Conservation (phyloP, 257 asterid species). For the Solanum appendiculatum region DNA sequence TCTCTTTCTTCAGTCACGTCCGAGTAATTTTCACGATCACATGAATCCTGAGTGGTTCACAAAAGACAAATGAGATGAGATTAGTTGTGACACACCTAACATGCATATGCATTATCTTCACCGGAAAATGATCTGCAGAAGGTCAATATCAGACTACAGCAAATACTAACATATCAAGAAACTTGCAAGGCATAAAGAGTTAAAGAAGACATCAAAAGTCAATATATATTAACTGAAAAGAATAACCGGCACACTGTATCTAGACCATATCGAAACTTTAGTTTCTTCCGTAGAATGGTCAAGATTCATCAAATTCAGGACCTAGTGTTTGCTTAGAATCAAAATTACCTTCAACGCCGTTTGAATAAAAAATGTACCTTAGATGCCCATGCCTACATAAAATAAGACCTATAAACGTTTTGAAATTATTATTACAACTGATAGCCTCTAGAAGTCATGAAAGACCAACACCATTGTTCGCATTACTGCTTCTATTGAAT, state of each 20-base stretch:
- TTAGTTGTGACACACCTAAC: background rate
- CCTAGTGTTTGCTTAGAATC: background rate
- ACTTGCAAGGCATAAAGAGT: background rate
- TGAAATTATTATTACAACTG: background rate
- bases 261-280: background rate
- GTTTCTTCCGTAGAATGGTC: background rate
- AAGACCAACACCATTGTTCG: background rate
- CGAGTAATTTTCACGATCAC: constrained; percentile 71
- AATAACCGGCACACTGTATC: background rate
- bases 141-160: background rate
- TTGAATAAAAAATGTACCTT: background rate
- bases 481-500: background rate
- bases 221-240: background rate
- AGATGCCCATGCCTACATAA: background rate
- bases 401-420: background rate
- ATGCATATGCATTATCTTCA: background rate
- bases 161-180: background rate
- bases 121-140: background rate
- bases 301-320: background rate
- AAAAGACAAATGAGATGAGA: background rate
- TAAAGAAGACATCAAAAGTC: background rate
- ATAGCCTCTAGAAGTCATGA: background rate
- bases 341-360: background rate
- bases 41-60: constrained; percentile 45
- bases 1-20: constrained; percentile 73